phyloP scores from a whole-genome alignment of 768 basidiomycete genomes.

The Xerocomellus chrysenteron region DNA sequence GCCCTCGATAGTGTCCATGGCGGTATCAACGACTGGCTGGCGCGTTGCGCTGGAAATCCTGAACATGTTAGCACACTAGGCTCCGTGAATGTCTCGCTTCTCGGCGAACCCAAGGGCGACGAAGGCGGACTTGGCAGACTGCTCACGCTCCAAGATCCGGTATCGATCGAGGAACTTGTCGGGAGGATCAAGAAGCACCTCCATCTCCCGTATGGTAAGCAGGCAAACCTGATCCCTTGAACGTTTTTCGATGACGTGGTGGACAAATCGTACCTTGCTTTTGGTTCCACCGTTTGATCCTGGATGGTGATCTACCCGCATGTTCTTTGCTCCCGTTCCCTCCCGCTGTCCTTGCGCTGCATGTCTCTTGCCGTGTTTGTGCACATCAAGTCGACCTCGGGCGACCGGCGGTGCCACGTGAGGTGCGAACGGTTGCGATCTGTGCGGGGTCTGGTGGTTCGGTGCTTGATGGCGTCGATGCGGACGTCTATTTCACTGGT shows the following conservation, averaged over 20 bases:
- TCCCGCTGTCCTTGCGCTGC: constrained; percentile 3
- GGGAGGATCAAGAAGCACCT: constrained; percentile 70
- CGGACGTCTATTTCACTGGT: constrained; percentile 90
- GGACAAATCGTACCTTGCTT: not conserved
- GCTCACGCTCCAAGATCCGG: constrained; percentile 57
- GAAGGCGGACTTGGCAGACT: constrained; percentile 69
- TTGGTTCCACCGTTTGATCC: constrained; percentile 8
- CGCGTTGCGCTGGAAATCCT: constrained; percentile 45
- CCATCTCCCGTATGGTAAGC: constrained; percentile 54
- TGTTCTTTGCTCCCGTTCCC: constrained; percentile 20
- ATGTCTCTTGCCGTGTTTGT: constrained; percentile 9
- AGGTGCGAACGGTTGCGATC: constrained; percentile 69
- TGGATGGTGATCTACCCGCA: constrained; percentile 10
- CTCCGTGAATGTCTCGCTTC: constrained; percentile 32
- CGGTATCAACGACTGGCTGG: constrained; percentile 92
- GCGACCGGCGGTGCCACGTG: constrained; percentile 37
- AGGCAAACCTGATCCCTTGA: constrained; percentile 12
- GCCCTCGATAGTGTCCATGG: constrained; percentile 80
- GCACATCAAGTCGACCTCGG: constrained; percentile 62
- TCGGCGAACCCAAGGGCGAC: constrained; percentile 40
- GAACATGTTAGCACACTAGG: constrained; percentile 30
- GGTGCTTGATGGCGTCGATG: constrained; percentile 65
- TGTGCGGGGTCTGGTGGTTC: constrained; percentile 90
- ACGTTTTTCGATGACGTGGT: constrained; percentile 11
- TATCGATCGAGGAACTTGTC: constrained; percentile 60